Evolutionary conservation across 805 yeast genomes (phyloP).

Genomic region (Nakazawaea wyomingensis): DNA sequence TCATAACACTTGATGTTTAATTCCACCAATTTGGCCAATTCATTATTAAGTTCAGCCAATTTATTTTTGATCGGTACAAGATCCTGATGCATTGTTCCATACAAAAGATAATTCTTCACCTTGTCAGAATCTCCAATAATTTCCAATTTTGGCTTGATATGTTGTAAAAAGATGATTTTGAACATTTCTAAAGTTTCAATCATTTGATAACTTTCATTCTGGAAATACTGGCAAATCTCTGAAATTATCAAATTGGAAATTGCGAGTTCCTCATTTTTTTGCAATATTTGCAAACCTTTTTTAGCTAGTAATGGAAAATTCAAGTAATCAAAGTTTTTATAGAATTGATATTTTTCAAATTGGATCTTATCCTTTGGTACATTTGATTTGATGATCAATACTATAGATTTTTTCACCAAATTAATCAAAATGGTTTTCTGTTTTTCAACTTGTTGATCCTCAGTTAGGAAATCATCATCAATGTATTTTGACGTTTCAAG

Average conservation of each 20-base stretch:
- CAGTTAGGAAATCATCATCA: not conserved
- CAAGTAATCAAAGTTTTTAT: conserved; percentile 3
- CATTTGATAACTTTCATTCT: not conserved
- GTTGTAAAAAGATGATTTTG: not conserved
- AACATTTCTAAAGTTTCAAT: conserved; percentile 6
- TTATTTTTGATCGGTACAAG: not conserved
- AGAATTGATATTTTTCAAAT: conserved; percentile 9
- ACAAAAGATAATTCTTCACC: not conserved
- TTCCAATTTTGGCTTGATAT: not conserved
- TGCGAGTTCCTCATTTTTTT: not conserved
- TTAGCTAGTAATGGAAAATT: conserved; percentile 1
- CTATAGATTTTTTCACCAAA: not conserved
- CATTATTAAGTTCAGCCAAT: not conserved
- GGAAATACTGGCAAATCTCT: not conserved
- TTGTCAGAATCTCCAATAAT: not conserved
- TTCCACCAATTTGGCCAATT: not conserved
- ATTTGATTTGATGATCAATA: not conserved
- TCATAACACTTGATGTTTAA: not conserved
- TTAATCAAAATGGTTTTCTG: not conserved
- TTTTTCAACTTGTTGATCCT: not conserved
- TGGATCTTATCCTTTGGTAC: not conserved
- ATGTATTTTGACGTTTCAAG: not conserved
- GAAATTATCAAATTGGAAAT: not conserved
- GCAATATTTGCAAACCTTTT: not conserved
- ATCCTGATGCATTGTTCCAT: not conserved